Conservation (phyloP, 2,329 filamentous ascomycete genomes). For the Ilyonectria sp. region DNA sequence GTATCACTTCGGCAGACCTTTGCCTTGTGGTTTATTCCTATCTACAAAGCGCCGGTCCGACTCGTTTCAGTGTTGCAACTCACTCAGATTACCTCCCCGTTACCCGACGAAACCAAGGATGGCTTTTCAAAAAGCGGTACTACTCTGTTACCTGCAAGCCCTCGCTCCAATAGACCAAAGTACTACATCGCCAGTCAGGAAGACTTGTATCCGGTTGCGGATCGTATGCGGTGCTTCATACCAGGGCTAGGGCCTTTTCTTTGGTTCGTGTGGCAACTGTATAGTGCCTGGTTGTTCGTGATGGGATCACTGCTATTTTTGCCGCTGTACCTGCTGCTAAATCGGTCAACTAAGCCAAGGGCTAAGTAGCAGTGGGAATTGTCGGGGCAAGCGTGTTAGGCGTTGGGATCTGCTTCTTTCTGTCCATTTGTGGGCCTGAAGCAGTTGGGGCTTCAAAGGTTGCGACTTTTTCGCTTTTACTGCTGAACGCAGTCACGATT, state of each 20-base stretch:
- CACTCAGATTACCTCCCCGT: conserved; percentile 57
- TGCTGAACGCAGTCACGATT: neutral
- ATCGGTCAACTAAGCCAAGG: conserved; percentile 37
- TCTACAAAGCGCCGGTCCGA: conserved; percentile 77
- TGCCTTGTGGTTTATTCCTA: conserved; percentile 82
- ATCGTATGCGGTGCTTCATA: conserved; percentile 81
- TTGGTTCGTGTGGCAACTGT: conserved; percentile 72
- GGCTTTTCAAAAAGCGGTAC: conserved; percentile 17
- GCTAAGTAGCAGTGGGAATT: neutral
- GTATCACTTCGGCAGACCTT: conserved; percentile 83
- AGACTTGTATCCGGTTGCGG: conserved; percentile 84
- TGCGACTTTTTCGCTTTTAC: neutral
- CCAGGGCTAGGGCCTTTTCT: conserved; percentile 72
- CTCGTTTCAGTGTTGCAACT: conserved; percentile 80
- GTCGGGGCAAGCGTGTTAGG: neutral
- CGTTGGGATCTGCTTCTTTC: neutral
- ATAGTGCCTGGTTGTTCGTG: conserved; percentile 76
- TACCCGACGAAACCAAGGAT: conserved; percentile 35
- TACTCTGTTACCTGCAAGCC: conserved; percentile 23
- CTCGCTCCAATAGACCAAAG: conserved; percentile 42
- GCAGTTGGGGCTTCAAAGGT: neutral
- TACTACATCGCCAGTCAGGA: conserved; percentile 86
- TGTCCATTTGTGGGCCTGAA: no score
- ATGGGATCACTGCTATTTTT: conserved; percentile 65
- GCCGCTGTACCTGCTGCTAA: conserved; percentile 54